Base-by-base conservation (phyloP, 257 asterid genomes). In the Thymus mandschuricus region DNA sequence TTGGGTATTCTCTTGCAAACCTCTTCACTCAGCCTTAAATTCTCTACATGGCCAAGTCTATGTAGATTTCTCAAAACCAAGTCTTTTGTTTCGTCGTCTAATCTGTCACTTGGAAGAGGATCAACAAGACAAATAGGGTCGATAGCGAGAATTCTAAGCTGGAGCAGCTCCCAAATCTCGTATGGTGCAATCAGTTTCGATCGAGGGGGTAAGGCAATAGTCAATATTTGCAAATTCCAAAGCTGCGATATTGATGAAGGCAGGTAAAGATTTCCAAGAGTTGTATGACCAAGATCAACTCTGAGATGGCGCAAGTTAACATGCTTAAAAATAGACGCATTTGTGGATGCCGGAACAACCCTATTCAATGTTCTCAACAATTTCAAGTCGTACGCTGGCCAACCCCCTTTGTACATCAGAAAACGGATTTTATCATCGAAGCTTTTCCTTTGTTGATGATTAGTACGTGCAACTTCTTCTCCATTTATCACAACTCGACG, bases 161-260 rank as follows among this genome's bases (percentile, higher is more conserved):
- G n/a, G n/a, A n/a, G n/a, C n/a, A n/a, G n/a, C n/a, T n/a, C n/a
- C n/a, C n/a, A n/a, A n/a, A n/a, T n/a, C n/a, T n/a, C n/a, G n/a
- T n/a, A n/a, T n/a, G 55, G 74, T 38, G 65, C 74, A 34, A 10
- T 10, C 45, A 40, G n/a, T 33, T 33, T 33, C 35, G 35, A 33
- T 33, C 3, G 1, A 33, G 3, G 3, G 3, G 3, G 35, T 3
- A 33, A 33, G 35, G 3, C 35, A 3, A 33, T 33, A 33, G 1
- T 33, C 35, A 33, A 33, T 33, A 3, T 33, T 33, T 33, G 35
- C 35, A 33, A 33, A 33, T 33, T 33, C 35, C 35, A 33, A 33
- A 33, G 35, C 35, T 1, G 35, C 1, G 35, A 33, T 9, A 3
- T 10, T 3, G 55, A 49, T 49, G 55, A 13, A n/a, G 55, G 28